Percentiles rank a stretch among this genome's conserved stretches.
Evolutionary conservation across 2,329 filamentous ascomycete species (phyloP).

Genomic region (Grosmannia penicillata): DNA sequence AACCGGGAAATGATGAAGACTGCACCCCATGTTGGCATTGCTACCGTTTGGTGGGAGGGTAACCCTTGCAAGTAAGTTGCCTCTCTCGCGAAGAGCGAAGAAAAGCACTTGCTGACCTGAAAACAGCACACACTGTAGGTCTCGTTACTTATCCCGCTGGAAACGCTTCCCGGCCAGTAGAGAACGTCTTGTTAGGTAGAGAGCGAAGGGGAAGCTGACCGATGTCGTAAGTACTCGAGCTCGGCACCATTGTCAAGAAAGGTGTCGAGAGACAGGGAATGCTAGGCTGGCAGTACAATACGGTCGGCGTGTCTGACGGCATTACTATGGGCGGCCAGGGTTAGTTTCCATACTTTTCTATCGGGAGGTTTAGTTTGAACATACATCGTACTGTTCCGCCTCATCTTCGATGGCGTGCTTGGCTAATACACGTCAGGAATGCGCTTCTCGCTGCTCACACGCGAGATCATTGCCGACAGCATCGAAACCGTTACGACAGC

Average conservation of each 20-base stretch:
- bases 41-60: slow-evolving; percentile 94
- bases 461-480: slow-evolving; percentile 87
- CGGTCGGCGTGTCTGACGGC: slow-evolving; percentile 73
- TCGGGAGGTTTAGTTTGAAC: too few species aligned
- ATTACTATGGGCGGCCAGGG: slow-evolving; percentile 94
- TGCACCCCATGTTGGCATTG: slow-evolving; percentile 78
- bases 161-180: too few species aligned
- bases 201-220: too few species aligned
- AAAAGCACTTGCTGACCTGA: too few species aligned
- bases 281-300: slow-evolving; percentile 92
- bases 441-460: slow-evolving; percentile 80
- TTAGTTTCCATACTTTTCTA: too few species aligned
- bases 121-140: slow-evolving; percentile 26
- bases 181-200: too few species aligned
- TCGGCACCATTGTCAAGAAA: slow-evolving; percentile 77
- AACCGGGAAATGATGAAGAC: slow-evolving; percentile 75
- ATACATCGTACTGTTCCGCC: background rate
- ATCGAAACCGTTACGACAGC: slow-evolving; percentile 89
- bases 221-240: slow-evolving; percentile 54
- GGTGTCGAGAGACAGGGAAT: slow-evolving; percentile 69
- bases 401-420: background rate
- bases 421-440: slow-evolving; percentile 63
- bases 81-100: too few species aligned
- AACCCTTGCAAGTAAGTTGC: slow-evolving; percentile 78
- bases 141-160: too few species aligned